Evolutionary conservation across 108 stramenopile genomes (phyloP).

Genomic region (Conticribra weissflogii): DNA sequence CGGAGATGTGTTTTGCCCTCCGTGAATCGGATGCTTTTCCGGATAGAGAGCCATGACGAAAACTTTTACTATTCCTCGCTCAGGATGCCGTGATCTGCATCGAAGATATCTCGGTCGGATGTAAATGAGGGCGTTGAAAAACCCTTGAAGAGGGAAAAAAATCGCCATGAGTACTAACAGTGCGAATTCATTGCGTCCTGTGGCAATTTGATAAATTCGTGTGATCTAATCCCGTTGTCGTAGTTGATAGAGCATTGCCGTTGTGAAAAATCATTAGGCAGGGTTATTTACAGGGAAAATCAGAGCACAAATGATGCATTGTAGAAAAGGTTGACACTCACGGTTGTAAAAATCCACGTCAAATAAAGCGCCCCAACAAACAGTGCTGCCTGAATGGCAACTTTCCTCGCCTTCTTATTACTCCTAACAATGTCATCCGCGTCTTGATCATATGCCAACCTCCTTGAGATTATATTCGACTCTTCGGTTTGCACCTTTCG

Average conservation of each 20-base stretch:
- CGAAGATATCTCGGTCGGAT: conserved; percentile 50
- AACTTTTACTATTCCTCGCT: conserved; percentile 1
- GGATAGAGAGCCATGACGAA: conserved; percentile 28
- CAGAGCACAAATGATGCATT: neutral
- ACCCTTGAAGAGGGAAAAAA: conserved; percentile 65
- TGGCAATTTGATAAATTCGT: conserved; percentile 32
- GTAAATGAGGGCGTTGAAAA: conserved; percentile 59
- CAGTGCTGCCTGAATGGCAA: conserved; percentile 38
- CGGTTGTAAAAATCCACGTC: conserved; percentile 53
- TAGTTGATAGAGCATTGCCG: too few species aligned
- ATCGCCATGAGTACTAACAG: conserved; percentile 48
- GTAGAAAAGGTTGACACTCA: neutral
- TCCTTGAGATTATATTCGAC: neutral
- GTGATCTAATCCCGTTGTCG: conserved; percentile 10
- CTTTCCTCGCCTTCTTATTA: conserved; percentile 30
- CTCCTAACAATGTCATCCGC: conserved; percentile 11
- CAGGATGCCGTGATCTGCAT: conserved; percentile 31
- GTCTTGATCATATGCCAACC: neutral
- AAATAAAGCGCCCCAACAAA: conserved; percentile 52
- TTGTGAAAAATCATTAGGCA: too few species aligned
- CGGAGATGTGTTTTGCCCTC: neutral
- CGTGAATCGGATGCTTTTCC: conserved; percentile 27
- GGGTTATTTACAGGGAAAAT: neutral
- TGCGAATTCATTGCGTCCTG: conserved; percentile 26
- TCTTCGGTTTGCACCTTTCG: conserved; percentile 28